Percentiles rank a stretch among this genome's conserved stretches.
Evolutionary conservation across 2,329 filamentous ascomycete genomes (phyloP).

Genomic region (Sclerotinia glacialis): DNA sequence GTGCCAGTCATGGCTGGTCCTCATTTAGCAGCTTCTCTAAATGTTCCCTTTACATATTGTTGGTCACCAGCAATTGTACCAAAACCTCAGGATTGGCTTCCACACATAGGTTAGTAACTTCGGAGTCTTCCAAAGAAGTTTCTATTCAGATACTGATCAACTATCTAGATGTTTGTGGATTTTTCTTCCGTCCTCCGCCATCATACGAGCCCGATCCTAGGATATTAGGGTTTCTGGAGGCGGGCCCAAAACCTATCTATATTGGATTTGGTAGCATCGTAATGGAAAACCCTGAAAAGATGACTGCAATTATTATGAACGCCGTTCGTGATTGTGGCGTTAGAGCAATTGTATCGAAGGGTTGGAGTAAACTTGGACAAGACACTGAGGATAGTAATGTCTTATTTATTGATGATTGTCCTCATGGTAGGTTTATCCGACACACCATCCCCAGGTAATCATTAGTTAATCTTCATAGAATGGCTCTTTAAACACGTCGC

Average conservation of each 20-base stretch:
- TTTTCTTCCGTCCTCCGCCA: conserved; percentile 69
- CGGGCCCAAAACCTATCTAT: conserved; percentile 61
- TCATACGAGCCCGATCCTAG: conserved; percentile 47
- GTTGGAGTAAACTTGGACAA: conserved; percentile 69
- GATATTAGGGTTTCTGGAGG: conserved; percentile 49
- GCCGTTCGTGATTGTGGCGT: conserved; percentile 63
- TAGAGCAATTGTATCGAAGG: conserved; percentile 68
- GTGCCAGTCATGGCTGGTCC: conserved; percentile 75
- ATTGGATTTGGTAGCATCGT: conserved; percentile 77
- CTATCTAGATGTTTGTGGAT: conserved; percentile 62
- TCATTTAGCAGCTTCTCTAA: conserved; percentile 65
- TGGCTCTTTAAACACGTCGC: conserved; percentile 69
- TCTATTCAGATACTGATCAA: background rate
- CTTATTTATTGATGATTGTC: conserved; percentile 69
- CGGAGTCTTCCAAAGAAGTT: no score
- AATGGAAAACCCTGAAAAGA: conserved; percentile 64
- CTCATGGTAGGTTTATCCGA: conserved; percentile 49
- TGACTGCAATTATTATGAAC: conserved; percentile 68
- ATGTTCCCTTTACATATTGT: conserved; percentile 72
- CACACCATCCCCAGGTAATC: no score
- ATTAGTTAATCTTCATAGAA: conserved; percentile 38
- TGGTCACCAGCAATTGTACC: conserved; percentile 48
- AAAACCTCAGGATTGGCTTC: conserved; percentile 6
- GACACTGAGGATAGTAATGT: conserved; percentile 56
- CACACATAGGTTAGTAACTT: conserved; percentile 52